phyloP scores from a whole-genome alignment of 1,284 basidiomycete genomes.

The Stereum hirsutum region DNA sequence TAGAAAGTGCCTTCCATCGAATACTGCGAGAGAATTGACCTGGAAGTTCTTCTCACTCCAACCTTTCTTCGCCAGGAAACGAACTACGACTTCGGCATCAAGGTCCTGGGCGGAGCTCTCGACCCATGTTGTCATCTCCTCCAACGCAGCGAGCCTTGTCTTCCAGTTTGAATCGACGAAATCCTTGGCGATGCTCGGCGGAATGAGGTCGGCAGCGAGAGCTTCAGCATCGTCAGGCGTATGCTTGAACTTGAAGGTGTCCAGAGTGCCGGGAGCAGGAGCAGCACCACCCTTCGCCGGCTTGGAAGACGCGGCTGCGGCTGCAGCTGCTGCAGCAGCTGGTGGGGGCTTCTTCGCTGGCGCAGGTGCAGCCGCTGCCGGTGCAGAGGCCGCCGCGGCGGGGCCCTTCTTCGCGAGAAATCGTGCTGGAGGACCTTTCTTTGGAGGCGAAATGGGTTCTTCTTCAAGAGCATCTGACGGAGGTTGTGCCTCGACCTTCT shows the following conservation, averaged over 20 bases:
- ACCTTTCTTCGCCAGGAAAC: slow-evolving; percentile 89
- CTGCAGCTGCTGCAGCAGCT: slow-evolving; percentile 26
- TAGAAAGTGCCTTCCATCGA: too few species aligned
- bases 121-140: slow-evolving; percentile 83
- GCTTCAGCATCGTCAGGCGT: slow-evolving; percentile 89
- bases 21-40: slow-evolving; percentile 30
- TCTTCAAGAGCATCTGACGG: slow-evolving; percentile 15
- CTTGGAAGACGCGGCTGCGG: slow-evolving; percentile 32
- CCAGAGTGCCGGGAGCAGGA: slow-evolving; percentile 45
- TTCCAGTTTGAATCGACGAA: slow-evolving; percentile 93
- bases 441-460: slow-evolving; percentile 33
- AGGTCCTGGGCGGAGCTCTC: slow-evolving; percentile 58
- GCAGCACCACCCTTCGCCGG: slow-evolving; percentile 42
- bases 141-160: slow-evolving; percentile 77
- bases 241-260: slow-evolving; percentile 88
- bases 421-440: slow-evolving; percentile 43
- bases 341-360: slow-evolving; percentile 34
- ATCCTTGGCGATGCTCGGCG: slow-evolving; percentile 61
- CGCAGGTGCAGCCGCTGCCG: slow-evolving; percentile 26
- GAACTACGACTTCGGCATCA: slow-evolving; percentile 86
- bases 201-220: slow-evolving; percentile 70
- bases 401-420: slow-evolving; percentile 46
- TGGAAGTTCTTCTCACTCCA: slow-evolving; percentile 99
- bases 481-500: slow-evolving; percentile 19
- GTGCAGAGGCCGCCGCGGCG: slow-evolving; percentile 23